Evolutionary conservation across 208 protist genomes (phyloP).

Genomic region (Trypanosoma theileri): DNA sequence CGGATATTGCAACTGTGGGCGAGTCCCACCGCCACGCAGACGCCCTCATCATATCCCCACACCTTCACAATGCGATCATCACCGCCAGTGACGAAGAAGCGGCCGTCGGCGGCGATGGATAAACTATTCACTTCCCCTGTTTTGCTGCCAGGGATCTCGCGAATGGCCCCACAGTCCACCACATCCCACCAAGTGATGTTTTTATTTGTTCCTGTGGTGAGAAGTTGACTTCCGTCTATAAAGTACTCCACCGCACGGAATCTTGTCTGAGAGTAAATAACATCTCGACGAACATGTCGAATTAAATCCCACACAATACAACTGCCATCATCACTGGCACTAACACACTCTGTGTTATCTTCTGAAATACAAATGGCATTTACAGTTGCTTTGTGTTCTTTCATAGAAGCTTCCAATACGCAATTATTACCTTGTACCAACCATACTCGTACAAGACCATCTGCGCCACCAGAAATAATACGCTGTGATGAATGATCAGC

Average conservation of each 20-base stretch:
- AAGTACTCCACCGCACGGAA: slow-evolving; percentile 92
- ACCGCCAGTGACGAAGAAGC: slow-evolving; percentile 91
- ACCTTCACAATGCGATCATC: slow-evolving; percentile 94
- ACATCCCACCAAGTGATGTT: slow-evolving; percentile 95
- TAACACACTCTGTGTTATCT: slow-evolving; percentile 93
- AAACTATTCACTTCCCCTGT: slow-evolving; percentile 92
- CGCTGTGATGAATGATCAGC: slow-evolving; percentile 57
- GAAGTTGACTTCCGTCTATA: slow-evolving; percentile 92
- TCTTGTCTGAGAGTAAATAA: slow-evolving; percentile 95
- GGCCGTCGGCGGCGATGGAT: slow-evolving; percentile 84
- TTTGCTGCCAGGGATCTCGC: slow-evolving; percentile 90
- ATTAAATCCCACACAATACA: slow-evolving; percentile 96
- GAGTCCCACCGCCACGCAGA: slow-evolving; percentile 83
- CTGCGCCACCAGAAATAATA: slow-evolving; percentile 91
- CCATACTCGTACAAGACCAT: slow-evolving; percentile 94
- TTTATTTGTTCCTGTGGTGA: slow-evolving; percentile 94
- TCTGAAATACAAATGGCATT: slow-evolving; percentile 83
- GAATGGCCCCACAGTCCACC: slow-evolving; percentile 92
- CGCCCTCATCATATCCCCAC: slow-evolving; percentile 94
- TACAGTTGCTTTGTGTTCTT: slow-evolving; percentile 95
- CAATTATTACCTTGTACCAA: slow-evolving; percentile 61
- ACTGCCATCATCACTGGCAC: slow-evolving; percentile 93
- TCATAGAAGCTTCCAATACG: slow-evolving; percentile 92
- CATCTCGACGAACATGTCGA: slow-evolving; percentile 90
- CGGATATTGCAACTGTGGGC: slow-evolving; percentile 94